Base-by-base conservation (phyloP, 441 rosid species). In the Populus hybrid region DNA sequence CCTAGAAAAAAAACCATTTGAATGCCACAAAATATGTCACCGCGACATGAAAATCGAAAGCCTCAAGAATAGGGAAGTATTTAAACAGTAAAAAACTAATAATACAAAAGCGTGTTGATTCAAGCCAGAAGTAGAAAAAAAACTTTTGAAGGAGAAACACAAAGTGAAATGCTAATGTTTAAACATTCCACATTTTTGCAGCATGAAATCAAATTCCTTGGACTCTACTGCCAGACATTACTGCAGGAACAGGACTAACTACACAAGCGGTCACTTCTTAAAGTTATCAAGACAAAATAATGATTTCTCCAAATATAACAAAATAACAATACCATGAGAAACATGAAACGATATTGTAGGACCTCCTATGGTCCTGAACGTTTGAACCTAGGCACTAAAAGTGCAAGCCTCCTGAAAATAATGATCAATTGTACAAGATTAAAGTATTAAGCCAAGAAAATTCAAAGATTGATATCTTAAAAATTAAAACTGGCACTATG, bases 131-230 rank as follows among this genome's bases (percentile, higher is more conserved):
- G 7, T 75, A 18, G 61, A 54, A 46, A 10, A 20, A 28, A 28
- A 59, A 24, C 4, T 12, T 36, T 35, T n/a, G 24, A 36, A 76
- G 26, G 69, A 11, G n/a, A 34, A 30, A 34, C 46, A 54, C 34
- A 16, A 5, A n/a, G 66, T 14, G 46, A 12, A 63, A 32, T 63
- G 63, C 38, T 16, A 77, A 71, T 2, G 11, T 64, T 42, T 18
- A 71, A 64, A 72, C 50, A 42, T 28, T 72, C 64, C 71, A 77
- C 21, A 77, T 2, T 10, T 6, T 18, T 40, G n/a, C 70, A 70
- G 64, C 30, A 70, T n/a, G 35, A n/a, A 38, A 63, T 14, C 61
- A 77, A 2, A 63, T 36, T 28, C 30, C 64, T 9, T 2, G 28
- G 66, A 71, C 12, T 64, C 50, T 5, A 35, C 4, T 7, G 9